A percentile compares a stretch with the other conserved stretches of the same genome.
phyloP scores from a whole-genome alignment of 768 basidiomycete species.

The Tephrocybe sp. region DNA sequence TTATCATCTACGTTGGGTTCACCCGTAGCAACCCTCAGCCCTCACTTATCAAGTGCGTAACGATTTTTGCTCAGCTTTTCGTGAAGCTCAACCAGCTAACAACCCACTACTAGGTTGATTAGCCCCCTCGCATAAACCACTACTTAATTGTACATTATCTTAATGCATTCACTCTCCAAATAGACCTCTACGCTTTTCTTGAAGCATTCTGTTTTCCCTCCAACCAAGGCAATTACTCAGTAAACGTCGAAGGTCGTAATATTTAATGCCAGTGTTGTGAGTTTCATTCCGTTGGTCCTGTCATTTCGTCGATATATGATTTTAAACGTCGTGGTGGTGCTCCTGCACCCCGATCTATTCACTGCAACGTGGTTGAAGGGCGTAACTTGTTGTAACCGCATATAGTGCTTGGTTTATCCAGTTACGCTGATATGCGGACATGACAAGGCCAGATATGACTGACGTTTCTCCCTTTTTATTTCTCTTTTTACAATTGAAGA shows the following conservation, averaged over 20 bases:
- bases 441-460: constrained; percentile 91
- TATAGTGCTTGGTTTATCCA: constrained; percentile 46
- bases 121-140: constrained; percentile 77
- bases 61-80: not conserved
- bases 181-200: constrained; percentile 11
- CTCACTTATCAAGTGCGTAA: constrained; percentile 89
- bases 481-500: not conserved
- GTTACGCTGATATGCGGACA: constrained; percentile 48
- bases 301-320: constrained; percentile 38
- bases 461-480: constrained; percentile 12
- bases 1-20: constrained; percentile 95
- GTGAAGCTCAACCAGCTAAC: constrained; percentile 8
- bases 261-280: constrained; percentile 17
- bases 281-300: not conserved
- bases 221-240: not conserved
- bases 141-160: constrained; percentile 20
- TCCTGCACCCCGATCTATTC: constrained; percentile 30
- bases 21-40: constrained; percentile 91
- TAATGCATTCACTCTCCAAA: constrained; percentile 22
- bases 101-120: constrained; percentile 63
- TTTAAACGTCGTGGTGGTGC: constrained; percentile 69
- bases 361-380: constrained; percentile 10
- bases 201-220: not conserved
- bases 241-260: no score
- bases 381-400: constrained; percentile 46